These are phyloP conservation scores for Apium graveolens DNA, from an alignment of 129 eudicot species.

Conservation along the genomic window DNA sequence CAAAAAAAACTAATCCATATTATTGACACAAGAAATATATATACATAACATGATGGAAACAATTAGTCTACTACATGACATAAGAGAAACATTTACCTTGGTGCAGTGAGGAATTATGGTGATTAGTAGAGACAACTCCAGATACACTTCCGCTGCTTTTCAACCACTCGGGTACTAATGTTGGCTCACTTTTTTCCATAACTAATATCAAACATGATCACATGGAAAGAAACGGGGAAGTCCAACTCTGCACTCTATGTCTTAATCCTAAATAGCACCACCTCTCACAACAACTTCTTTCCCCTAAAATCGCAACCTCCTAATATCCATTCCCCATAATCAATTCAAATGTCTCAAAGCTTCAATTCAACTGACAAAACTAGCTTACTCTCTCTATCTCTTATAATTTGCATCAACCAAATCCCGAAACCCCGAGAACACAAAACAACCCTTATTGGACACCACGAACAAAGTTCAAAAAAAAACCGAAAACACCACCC, in stretches of 20 bases:
- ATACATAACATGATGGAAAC: neutral
- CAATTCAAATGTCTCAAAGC: conserved; percentile 10
- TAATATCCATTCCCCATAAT: conserved; percentile 5
- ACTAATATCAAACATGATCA: conserved; percentile 50
- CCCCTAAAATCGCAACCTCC: neutral
- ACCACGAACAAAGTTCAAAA: neutral
- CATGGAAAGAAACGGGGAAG: conserved; percentile 20
- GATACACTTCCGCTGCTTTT: conserved; percentile 50
- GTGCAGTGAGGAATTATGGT: conserved; percentile 43
- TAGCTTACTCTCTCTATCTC: conserved; percentile 15
- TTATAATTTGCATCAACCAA: conserved; percentile 9
- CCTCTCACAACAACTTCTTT: conserved; percentile 13
- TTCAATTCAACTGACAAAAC: conserved; percentile 13
- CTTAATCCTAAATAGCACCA: conserved; percentile 13
- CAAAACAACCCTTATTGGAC: conserved; percentile 23
- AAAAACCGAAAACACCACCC: neutral
- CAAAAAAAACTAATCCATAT: neutral
- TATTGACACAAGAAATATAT: neutral
- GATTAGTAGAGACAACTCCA: conserved; percentile 31
- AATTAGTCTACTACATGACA: neutral
- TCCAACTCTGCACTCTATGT: conserved; percentile 20
- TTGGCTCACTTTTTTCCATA: conserved; percentile 95
- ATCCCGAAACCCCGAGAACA: conserved; percentile 14
- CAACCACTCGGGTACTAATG: conserved; percentile 92
- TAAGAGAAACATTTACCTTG: conserved; percentile 36